Base-by-base conservation (phyloP, 139 green algal genomes). In the Deuterostichococcus epilithicus region DNA sequence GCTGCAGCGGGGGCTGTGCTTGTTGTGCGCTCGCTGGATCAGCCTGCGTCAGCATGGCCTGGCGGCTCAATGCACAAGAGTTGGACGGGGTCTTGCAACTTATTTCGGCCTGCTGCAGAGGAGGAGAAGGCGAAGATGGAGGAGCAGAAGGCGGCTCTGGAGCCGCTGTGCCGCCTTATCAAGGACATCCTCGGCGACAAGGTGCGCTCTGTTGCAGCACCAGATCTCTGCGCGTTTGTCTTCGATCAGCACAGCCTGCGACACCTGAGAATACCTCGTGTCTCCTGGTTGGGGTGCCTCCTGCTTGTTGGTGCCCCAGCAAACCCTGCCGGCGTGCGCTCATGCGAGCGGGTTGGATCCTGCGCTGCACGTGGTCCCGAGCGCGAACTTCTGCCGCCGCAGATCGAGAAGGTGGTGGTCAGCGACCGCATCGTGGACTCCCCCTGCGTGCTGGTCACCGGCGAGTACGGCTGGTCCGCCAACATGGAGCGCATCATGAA, bases 401-500 rank as follows among this genome's bases (percentile, higher is more conserved):
- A 86, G 81, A 83, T 94, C 26, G 86, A 88, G 73, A 86, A 87
- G 86, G 91, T 98, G 42, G 86, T 97, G 70, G 96, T 99, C 32
- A 93, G 87, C n/a, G 95, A 99, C 80, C 92, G 96, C 76, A 96
- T 99, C 69, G 95, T 99, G 6, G 96, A 99, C 90, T 97, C 91
- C 26, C 96, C 96, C 13, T 99, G 96, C 89, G 93, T 97, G 73
- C 89, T 99, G 70, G 96, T 99, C n/a, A 99, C 96, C 26, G 96
- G 96, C 72, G 96, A 99, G 92, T 99, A 99, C 81, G 96, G 96
- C 76, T 99, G 96, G 96, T 91, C 74, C 47, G 96, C 96, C 69
- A 99, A 99, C 93, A 99, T 99, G 96, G 96, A 99, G 92, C 91
- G 96, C 73, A 99, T 99, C 90, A 99, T 99, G 96, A 98, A 98